These are phyloP conservation scores for Phytophthora idaei DNA, from an alignment of 352 stramenopile species.

Conservation along the genomic window DNA sequence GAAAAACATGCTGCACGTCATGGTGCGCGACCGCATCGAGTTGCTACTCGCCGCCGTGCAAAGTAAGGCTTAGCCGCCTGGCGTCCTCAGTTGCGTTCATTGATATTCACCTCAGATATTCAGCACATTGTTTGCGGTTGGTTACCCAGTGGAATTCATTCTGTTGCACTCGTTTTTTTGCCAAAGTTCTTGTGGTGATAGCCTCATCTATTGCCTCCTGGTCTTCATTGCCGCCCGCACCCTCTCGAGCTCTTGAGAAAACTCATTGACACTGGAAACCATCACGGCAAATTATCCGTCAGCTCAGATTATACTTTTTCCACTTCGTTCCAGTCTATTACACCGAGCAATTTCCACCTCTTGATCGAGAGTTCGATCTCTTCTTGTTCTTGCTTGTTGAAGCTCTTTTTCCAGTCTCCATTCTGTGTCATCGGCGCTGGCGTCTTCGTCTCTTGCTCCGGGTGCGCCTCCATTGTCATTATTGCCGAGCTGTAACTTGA, in stretches of 20 bases:
- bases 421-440: not conserved
- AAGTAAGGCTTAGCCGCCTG: constrained; percentile 1
- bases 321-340: not conserved
- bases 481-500: constrained; percentile 3
- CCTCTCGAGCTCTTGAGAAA: constrained; percentile 30
- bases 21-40: constrained; percentile 77
- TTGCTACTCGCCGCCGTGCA: constrained; percentile 44
- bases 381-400: constrained; percentile 28
- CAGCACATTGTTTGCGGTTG: too few relatives aligned
- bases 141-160: too few relatives aligned
- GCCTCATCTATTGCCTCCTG: constrained; percentile 6
- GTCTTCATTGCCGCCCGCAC: constrained; percentile 30
- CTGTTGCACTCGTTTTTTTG: not conserved
- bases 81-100: constrained; percentile 1
- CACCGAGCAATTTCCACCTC: constrained; percentile 17
- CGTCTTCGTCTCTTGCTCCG: constrained; percentile 17
- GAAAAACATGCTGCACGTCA: constrained; percentile 67
- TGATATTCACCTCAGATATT: constrained; percentile 5
- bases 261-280: constrained; percentile 27
- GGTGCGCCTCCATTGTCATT: constrained; percentile 13
- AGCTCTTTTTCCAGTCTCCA: constrained; percentile 23
- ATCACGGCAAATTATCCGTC: not conserved
- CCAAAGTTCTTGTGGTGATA: not conserved
- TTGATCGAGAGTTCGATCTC: constrained; percentile 27
- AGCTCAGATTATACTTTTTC: not conserved